Percentiles rank a stretch among this genome's conserved stretches.
phyloP scores from a whole-genome alignment of 1,284 basidiomycete genomes.

The Cutaneotrichosporon cavernicola region DNA sequence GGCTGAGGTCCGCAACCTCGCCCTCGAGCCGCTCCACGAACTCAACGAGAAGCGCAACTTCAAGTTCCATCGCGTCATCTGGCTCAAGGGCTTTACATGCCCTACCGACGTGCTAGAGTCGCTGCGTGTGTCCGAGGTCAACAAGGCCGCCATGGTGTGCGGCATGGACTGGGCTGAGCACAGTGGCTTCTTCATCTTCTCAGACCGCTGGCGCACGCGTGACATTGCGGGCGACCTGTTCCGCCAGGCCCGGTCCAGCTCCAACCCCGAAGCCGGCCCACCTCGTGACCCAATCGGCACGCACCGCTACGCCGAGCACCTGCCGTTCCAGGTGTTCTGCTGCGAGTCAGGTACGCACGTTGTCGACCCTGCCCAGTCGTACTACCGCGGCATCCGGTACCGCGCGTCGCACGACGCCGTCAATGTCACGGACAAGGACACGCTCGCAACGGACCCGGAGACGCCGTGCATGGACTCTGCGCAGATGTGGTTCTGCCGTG shows the following conservation, averaged over 20 bases:
- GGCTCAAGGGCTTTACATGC: conserved; percentile 96
- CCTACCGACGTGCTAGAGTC: conserved; percentile 94
- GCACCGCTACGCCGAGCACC: conserved; percentile 77
- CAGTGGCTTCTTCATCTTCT: conserved; percentile 93
- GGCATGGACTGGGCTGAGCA: conserved; percentile 99
- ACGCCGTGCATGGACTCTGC: conserved; percentile 86
- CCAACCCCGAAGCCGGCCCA: conserved; percentile 82
- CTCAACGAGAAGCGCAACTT: conserved; percentile 71
- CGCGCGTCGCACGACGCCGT: conserved; percentile 73
- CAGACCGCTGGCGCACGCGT: conserved; percentile 90
- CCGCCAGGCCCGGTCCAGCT: conserved; percentile 87
- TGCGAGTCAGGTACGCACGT: conserved; percentile 94
- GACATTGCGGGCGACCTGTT: conserved; percentile 95
- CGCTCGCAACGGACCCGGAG: conserved; percentile 64
- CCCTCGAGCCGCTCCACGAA: conserved; percentile 83
- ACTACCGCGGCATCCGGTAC: conserved; percentile 82
- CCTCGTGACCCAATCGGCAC: conserved; percentile 78
- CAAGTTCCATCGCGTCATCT: conserved; percentile 82
- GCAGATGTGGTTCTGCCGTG: conserved; percentile 93
- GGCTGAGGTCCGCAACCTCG: conserved; percentile 85
- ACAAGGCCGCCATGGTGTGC: conserved; percentile 92
- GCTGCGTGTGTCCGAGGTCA: conserved; percentile 78
- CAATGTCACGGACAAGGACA: conserved; percentile 67
- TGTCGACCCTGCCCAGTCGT: conserved; percentile 87
- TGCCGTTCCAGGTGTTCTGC: conserved; percentile 95